phyloP scores from a whole-genome alignment of 805 yeast species.

The Saccharomycopsis malanga region DNA sequence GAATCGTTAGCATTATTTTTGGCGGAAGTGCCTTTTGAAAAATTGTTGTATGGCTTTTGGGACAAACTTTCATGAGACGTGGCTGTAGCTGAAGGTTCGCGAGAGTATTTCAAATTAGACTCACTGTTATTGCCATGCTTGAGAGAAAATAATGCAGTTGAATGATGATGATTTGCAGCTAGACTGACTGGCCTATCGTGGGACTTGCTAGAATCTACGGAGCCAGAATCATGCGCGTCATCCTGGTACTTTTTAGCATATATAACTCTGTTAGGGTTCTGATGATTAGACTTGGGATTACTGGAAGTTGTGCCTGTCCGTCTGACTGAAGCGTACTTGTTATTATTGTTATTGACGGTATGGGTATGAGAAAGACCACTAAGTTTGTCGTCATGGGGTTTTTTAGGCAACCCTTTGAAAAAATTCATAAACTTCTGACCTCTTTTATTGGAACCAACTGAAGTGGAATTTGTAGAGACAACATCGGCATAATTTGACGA shows the following conservation, averaged over 20 bases:
- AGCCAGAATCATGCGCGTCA: background rate
- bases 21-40: background rate
- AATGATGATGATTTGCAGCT: background rate
- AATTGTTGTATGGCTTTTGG: background rate
- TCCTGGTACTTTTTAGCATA: background rate
- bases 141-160: background rate
- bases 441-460: constrained; percentile 1
- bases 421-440: constrained; percentile 13
- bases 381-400: constrained; percentile 1
- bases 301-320: background rate
- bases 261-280: background rate
- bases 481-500: background rate
- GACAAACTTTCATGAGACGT: background rate
- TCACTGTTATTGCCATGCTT: background rate
- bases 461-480: background rate
- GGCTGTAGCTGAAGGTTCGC: background rate
- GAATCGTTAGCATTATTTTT: background rate
- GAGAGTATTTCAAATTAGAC: background rate
- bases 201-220: background rate
- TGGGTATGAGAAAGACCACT: too few relatives aligned
- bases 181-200: background rate
- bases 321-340: constrained; percentile 1
- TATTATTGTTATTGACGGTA: too few relatives aligned
- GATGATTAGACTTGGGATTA: background rate
- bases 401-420: constrained; percentile 10